phyloP scores from a whole-genome alignment of 1,139 yeast species.

The Candida mesenterica region DNA sequence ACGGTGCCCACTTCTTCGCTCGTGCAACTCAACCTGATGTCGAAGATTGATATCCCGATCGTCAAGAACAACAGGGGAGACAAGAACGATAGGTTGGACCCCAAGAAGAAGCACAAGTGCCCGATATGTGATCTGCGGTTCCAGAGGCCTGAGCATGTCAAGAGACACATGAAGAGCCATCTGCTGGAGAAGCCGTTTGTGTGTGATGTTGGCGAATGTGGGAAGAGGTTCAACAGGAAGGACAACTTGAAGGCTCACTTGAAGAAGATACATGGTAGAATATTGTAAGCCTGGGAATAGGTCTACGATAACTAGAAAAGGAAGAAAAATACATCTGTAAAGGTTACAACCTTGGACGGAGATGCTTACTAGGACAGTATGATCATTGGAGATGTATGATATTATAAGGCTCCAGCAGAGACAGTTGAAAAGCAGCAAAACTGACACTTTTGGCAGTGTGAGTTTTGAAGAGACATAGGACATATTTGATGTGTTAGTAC shows the following conservation, averaged over 20 bases:
- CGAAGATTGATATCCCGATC: constrained; percentile 16
- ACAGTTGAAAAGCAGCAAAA: no score
- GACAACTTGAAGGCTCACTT: constrained; percentile 59
- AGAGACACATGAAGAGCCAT: constrained; percentile 85
- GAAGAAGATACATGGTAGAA: constrained; percentile 55
- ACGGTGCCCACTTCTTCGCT: constrained; percentile 15
- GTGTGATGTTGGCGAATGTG: constrained; percentile 72
- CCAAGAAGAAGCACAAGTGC: constrained; percentile 70
- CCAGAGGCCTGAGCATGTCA: constrained; percentile 90
- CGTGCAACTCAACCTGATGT: constrained; percentile 13
- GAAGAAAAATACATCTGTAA: neutral
- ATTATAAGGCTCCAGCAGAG: neutral
- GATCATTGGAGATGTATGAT: neutral
- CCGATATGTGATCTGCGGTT: constrained; percentile 73
- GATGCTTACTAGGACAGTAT: no score
- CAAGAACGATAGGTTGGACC: constrained; percentile 40
- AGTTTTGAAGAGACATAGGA: no score
- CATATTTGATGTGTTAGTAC: no score
- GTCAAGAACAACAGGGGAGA: constrained; percentile 18
- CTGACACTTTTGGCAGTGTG: no score
- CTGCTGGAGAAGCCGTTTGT: constrained; percentile 82
- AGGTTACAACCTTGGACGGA: no score
- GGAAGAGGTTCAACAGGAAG: constrained; percentile 63
- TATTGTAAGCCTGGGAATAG: constrained; percentile 8
- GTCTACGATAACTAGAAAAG: neutral